Percentiles rank a stretch among this genome's conserved stretches.
Conservation (phyloP, 1,284 basidiomycete genomes). For the Heliocybe sulcata region DNA sequence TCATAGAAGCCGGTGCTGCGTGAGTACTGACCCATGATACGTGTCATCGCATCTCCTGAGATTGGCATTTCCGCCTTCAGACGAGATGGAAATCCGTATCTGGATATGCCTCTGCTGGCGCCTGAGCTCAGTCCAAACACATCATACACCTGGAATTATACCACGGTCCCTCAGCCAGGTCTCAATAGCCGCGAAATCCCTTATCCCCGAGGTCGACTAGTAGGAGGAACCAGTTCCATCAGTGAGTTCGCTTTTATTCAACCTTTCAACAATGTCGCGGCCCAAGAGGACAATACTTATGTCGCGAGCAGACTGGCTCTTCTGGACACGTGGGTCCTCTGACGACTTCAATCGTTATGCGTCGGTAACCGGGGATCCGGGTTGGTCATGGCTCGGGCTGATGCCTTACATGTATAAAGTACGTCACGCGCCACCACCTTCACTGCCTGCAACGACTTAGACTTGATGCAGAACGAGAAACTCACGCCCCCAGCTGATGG, state of each 20-base stretch:
- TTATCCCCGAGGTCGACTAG: constrained; percentile 17
- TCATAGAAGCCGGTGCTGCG: constrained; percentile 16
- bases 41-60: neutral
- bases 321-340: constrained; percentile 16
- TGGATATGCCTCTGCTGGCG: constrained; percentile 11
- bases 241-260: constrained; percentile 11
- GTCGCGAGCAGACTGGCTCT: constrained; percentile 13
- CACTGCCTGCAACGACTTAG: neutral
- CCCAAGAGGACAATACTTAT: neutral
- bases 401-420: constrained; percentile 17
- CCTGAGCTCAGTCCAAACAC: constrained; percentile 5
- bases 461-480: constrained; percentile 11
- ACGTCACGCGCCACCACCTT: neutral
- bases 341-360: constrained; percentile 22
- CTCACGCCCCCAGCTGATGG: constrained; percentile 10
- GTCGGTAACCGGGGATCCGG: constrained; percentile 18
- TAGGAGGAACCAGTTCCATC: constrained; percentile 19
- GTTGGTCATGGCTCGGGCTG: constrained; percentile 22
- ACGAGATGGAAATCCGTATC: neutral
- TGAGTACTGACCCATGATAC: neutral
- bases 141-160: neutral
- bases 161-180: constrained; percentile 11
- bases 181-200: constrained; percentile 16
- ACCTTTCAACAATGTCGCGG: neutral
- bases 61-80: neutral